These are phyloP conservation scores for Pseudocercospora pini-densiflorae DNA, from an alignment of 2,329 filamentous ascomycete genomes.

Conservation along the genomic window DNA sequence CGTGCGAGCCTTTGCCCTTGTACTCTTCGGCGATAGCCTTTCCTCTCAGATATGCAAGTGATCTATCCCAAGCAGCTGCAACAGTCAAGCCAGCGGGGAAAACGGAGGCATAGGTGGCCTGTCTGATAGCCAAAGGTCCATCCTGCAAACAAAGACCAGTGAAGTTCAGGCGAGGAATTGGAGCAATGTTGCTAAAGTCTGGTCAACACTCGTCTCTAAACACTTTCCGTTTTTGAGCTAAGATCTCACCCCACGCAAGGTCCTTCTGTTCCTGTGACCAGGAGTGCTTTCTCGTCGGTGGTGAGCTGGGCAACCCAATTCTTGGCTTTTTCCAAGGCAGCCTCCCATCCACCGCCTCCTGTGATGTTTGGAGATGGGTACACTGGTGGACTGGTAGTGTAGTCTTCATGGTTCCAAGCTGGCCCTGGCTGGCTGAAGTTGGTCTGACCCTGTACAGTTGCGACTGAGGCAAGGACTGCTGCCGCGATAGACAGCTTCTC, in stretches of 20 bases:
- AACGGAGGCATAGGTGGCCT: conserved; percentile 41
- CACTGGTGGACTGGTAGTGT: conserved; percentile 25
- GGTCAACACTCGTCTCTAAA: conserved; percentile 40
- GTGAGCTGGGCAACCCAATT: not conserved
- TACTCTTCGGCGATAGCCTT: not conserved
- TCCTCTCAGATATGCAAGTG: not conserved
- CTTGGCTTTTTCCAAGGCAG: conserved; percentile 7
- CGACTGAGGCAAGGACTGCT: conserved; percentile 21
- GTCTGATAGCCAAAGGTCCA: conserved; percentile 71
- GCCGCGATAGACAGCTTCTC: conserved; percentile 22
- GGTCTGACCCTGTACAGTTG: conserved; percentile 24
- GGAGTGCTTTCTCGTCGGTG: not conserved
- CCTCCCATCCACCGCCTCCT: conserved; percentile 40
- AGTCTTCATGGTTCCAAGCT: conserved; percentile 31
- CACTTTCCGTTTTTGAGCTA: not conserved
- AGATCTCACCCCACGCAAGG: not conserved
- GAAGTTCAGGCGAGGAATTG: conserved; percentile 45
- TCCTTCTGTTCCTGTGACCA: not conserved
- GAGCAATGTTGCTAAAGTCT: conserved; percentile 34
- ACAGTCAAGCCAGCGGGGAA: conserved; percentile 44
- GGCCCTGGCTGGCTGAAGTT: conserved; percentile 14
- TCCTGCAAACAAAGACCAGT: conserved; percentile 44
- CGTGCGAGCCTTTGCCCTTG: not conserved
- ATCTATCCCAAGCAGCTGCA: conserved; percentile 44
- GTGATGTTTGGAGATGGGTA: conserved; percentile 30